A percentile compares a stretch with the other conserved stretches of the same genome.
These are phyloP conservation scores for Leccinum huronense DNA, from an alignment of 1,284 basidiomycete genomes.

Conservation along the genomic window DNA sequence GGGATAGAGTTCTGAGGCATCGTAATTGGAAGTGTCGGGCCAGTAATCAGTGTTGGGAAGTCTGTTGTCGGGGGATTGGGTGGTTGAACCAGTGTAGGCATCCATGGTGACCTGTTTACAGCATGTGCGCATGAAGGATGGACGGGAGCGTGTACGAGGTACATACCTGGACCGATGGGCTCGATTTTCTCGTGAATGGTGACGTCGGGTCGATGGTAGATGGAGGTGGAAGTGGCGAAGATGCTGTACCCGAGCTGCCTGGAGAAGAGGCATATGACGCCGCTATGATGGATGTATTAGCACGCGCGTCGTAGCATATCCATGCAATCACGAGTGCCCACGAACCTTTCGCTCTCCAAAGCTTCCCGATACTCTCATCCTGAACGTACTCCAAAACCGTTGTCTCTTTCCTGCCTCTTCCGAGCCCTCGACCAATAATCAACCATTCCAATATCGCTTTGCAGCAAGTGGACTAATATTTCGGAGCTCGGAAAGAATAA, in stretches of 20 bases:
- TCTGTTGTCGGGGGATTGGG: constrained; percentile 62
- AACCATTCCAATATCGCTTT: constrained; percentile 74
- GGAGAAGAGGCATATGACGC: constrained; percentile 46
- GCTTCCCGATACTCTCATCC: constrained; percentile 51
- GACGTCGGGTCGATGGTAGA: neutral
- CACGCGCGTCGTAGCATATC: neutral
- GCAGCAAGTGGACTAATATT: constrained; percentile 44
- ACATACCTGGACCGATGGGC: constrained; percentile 56
- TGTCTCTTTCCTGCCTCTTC: constrained; percentile 37
- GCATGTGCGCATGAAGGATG: neutral
- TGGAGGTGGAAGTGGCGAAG: constrained; percentile 13
- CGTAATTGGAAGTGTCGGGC: constrained; percentile 71
- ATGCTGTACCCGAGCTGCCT: constrained; percentile 2
- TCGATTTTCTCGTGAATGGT: constrained; percentile 20
- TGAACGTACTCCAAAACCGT: constrained; percentile 46
- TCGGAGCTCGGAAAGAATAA: constrained; percentile 53
- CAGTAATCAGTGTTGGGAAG: constrained; percentile 68
- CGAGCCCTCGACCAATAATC: constrained; percentile 67
- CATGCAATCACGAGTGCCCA: neutral
- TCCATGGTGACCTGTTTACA: constrained; percentile 61
- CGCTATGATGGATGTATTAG: constrained; percentile 33
- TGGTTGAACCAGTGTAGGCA: constrained; percentile 80
- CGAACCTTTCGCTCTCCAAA: constrained; percentile 73
- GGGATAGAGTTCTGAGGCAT: constrained; percentile 63
- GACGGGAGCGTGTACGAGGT: neutral